These are phyloP conservation scores for Fistulifera solaris DNA, from an alignment of 108 stramenopile species.

Conservation along the genomic window DNA sequence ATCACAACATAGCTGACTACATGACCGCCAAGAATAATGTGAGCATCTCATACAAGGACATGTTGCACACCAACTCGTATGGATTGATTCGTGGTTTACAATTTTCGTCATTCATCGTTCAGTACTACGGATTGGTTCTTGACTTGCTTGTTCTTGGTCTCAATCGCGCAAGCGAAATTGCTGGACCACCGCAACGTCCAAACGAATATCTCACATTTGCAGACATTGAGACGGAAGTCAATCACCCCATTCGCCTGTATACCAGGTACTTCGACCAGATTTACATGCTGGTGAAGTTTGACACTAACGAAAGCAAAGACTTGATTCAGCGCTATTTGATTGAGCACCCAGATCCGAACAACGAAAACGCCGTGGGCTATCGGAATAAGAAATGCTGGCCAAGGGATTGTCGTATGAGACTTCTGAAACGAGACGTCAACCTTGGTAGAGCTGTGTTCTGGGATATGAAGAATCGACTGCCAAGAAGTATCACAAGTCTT, in stretches of 20 bases:
- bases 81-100: slow-evolving; percentile 95
- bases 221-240: slow-evolving; percentile 91
- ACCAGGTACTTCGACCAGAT: slow-evolving; percentile 98
- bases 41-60: slow-evolving; percentile 92
- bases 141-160: slow-evolving; percentile 94
- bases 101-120: slow-evolving; percentile 93
- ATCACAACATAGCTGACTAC: slow-evolving; percentile 99
- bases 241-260: slow-evolving; percentile 96
- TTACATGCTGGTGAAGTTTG: slow-evolving; percentile 94
- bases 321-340: slow-evolving; percentile 97
- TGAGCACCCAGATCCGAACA: slow-evolving; percentile 99
- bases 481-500: slow-evolving; percentile 90
- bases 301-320: slow-evolving; percentile 90
- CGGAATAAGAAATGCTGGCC: slow-evolving; percentile 99
- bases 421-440: slow-evolving; percentile 98
- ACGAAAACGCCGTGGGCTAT: slow-evolving; percentile 99
- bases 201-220: slow-evolving; percentile 95
- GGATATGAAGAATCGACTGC: slow-evolving; percentile 98
- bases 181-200: slow-evolving; percentile 92
- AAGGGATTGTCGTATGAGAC: slow-evolving; percentile 96
- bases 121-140: slow-evolving; percentile 96
- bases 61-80: slow-evolving; percentile 99
- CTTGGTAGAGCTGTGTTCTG: slow-evolving; percentile 97
- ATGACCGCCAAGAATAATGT: slow-evolving; percentile 99
- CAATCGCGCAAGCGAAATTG: slow-evolving; percentile 95